Conservation (phyloP, 2,329 filamentous ascomycete genomes). For the Fusarium pseudograminearum region DNA sequence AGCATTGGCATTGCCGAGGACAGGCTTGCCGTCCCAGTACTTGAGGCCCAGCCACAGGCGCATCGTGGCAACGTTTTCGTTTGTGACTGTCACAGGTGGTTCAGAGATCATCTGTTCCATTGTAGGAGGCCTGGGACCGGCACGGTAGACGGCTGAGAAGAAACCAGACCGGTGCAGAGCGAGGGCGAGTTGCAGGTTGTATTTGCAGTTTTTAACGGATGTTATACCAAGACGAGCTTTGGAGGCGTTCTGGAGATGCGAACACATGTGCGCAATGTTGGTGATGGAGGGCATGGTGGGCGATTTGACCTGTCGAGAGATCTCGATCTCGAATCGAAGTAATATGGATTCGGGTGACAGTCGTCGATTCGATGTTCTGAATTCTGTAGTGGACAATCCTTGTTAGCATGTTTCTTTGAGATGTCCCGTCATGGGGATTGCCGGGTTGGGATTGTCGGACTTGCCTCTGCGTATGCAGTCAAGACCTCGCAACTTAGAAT, state of each 20-base stretch:
- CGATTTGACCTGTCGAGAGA: background rate
- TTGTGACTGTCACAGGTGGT: conserved; percentile 70
- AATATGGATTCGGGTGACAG: background rate
- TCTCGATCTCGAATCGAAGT: background rate
- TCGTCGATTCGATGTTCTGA: background rate
- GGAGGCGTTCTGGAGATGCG: conserved; percentile 90
- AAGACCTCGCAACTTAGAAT: background rate
- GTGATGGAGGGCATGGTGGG: conserved; percentile 65
- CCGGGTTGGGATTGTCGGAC: background rate
- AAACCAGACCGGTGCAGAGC: conserved; percentile 87
- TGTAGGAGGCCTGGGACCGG: conserved; percentile 67
- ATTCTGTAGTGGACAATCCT: conserved; percentile 7
- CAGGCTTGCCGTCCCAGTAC: conserved; percentile 86
- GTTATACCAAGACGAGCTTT: conserved; percentile 86
- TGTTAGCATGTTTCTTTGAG: conserved; percentile 15
- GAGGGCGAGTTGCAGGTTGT: conserved; percentile 80
- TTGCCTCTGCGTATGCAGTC: conserved; percentile 26
- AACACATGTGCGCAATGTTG: conserved; percentile 83
- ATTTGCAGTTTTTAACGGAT: conserved; percentile 82
- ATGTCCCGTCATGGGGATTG: conserved; percentile 1
- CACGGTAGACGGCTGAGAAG: conserved; percentile 81
- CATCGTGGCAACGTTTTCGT: conserved; percentile 77
- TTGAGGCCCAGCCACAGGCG: conserved; percentile 91
- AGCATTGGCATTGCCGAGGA: conserved; percentile 74
- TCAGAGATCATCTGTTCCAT: conserved; percentile 58